phyloP scores from a whole-genome alignment of 129 eudicot species.

The Escallonia herrerae region DNA sequence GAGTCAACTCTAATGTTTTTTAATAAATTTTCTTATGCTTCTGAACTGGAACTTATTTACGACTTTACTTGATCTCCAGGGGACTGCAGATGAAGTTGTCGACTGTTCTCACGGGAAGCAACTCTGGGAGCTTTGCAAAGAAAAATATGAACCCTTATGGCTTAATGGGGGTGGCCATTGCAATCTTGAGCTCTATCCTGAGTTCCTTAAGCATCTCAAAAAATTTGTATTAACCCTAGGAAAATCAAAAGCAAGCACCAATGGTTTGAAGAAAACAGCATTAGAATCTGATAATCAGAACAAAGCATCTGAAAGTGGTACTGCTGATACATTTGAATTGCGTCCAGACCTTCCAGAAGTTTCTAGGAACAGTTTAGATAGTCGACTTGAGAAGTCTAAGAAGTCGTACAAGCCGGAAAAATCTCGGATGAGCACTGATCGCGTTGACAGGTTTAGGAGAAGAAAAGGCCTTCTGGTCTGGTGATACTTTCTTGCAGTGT shows the following conservation, averaged over 20 bases:
- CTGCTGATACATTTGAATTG: slow-evolving; percentile 40
- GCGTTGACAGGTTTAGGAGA: slow-evolving; percentile 68
- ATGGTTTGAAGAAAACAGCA: slow-evolving; percentile 36
- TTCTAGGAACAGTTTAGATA: slow-evolving; percentile 92
- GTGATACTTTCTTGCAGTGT: slow-evolving; percentile 27
- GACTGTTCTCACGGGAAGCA: slow-evolving; percentile 90
- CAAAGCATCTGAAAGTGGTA: slow-evolving; percentile 39
- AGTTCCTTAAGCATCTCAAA: slow-evolving; percentile 56
- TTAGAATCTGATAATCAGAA: slow-evolving; percentile 34
- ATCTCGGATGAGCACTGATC: slow-evolving; percentile 75
- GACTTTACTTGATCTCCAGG: slow-evolving; percentile 26
- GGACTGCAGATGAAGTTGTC: slow-evolving; percentile 90
- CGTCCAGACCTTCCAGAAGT: slow-evolving; percentile 56
- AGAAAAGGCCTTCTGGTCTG: slow-evolving; percentile 54
- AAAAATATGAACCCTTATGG: slow-evolving; percentile 85
- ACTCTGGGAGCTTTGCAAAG: slow-evolving; percentile 82
- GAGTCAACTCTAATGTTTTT: no score
- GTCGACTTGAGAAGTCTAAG: slow-evolving; percentile 91
- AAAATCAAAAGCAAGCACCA: slow-evolving; percentile 37
- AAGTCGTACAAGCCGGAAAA: slow-evolving; percentile 75
- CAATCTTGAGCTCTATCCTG: slow-evolving; percentile 86
- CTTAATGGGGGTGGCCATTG: slow-evolving; percentile 85
- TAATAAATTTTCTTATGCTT: no score
- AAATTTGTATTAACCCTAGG: slow-evolving; percentile 50
- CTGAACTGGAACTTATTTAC: no score